These are phyloP conservation scores for Pleurotus salmoneostramineus DNA, from an alignment of 768 basidiomycete species.

Conservation along the genomic window DNA sequence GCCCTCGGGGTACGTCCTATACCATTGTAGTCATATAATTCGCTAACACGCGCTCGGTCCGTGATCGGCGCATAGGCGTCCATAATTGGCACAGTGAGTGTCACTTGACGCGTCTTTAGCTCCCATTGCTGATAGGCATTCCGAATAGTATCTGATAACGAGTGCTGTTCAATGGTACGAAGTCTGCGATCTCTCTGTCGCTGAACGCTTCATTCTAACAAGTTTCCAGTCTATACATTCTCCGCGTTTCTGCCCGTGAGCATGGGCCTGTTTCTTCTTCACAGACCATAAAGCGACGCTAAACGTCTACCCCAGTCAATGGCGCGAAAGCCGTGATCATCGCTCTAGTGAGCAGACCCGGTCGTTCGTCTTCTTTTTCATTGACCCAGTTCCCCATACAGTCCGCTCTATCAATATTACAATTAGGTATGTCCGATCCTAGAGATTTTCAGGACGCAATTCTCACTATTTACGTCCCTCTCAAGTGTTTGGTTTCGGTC, in stretches of 20 bases:
- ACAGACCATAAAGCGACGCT: background rate
- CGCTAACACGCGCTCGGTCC: background rate
- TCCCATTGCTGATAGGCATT: background rate
- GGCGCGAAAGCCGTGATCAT: background rate
- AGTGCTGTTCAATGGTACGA: conserved; percentile 9
- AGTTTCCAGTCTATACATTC: conserved; percentile 7
- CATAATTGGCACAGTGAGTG: conserved; percentile 9
- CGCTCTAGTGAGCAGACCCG: background rate
- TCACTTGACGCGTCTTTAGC: background rate
- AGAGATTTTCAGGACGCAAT: background rate
- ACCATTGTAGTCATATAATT: background rate
- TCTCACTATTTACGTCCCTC: background rate
- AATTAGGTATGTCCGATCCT: background rate
- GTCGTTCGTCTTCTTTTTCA: background rate
- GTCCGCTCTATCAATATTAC: background rate
- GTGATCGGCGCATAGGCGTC: conserved; percentile 6
- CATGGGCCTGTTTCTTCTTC: no score
- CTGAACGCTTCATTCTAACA: background rate
- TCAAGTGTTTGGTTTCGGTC: conserved; percentile 4
- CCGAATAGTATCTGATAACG: conserved; percentile 9
- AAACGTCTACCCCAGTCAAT: background rate
- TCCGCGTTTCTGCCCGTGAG: conserved; percentile 8
- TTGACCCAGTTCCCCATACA: background rate
- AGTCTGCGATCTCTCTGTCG: background rate
- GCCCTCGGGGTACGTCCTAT: conserved; percentile 7